Evolutionary conservation across 1,284 basidiomycete species (phyloP).

Genomic region (Sporisorium reilianum): DNA sequence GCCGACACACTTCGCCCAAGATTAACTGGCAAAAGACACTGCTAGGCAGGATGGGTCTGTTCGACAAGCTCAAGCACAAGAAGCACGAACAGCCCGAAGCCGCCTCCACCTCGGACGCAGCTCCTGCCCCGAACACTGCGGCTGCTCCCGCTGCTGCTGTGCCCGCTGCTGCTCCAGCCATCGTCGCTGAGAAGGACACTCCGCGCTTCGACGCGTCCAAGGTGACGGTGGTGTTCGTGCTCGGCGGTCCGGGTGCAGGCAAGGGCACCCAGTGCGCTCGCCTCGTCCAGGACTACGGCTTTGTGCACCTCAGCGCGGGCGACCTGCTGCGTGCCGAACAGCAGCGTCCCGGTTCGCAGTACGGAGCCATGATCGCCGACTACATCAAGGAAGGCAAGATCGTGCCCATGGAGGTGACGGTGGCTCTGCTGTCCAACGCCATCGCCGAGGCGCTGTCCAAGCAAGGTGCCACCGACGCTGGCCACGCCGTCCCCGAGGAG

Average conservation of each 20-base stretch:
- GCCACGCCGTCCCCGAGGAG: conserved; percentile 34
- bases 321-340: conserved; percentile 97
- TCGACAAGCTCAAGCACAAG: conserved; percentile 49
- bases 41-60: conserved; percentile 52
- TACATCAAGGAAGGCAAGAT: conserved; percentile 94
- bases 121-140: conserved; percentile 10
- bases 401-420: conserved; percentile 96
- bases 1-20: conserved; percentile 39
- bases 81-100: conserved; percentile 26
- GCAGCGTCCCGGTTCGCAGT: conserved; percentile 83
- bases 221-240: conserved; percentile 91
- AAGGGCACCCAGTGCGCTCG: conserved; percentile 95
- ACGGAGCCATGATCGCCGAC: conserved; percentile 86
- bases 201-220: conserved; percentile 78
- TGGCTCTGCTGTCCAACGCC: conserved; percentile 93
- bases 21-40: conserved; percentile 52
- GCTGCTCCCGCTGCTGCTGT: conserved; percentile 10
- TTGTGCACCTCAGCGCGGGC: conserved; percentile 95
- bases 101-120: neutral
- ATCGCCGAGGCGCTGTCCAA: conserved; percentile 78
- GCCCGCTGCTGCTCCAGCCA: neutral
- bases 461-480: conserved; percentile 31
- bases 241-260: conserved; percentile 96
- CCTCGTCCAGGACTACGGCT: conserved; percentile 88
- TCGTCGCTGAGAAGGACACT: conserved; percentile 21